These are phyloP conservation scores for Colletotrichum sp. DNA, from an alignment of 2,329 filamentous ascomycete species.

Conservation along the genomic window DNA sequence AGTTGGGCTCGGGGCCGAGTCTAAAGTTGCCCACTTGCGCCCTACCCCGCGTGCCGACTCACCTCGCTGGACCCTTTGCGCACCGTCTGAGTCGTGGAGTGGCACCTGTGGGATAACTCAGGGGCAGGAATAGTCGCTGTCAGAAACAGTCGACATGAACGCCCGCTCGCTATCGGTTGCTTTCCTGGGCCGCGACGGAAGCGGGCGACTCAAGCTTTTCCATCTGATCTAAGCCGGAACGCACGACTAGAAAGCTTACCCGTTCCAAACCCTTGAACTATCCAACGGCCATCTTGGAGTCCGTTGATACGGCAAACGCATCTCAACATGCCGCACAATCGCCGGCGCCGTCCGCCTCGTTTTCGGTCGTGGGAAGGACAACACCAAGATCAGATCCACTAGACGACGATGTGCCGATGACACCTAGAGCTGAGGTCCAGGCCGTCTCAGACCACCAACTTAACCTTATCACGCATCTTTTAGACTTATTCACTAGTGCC, in stretches of 20 bases:
- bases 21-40: neutral
- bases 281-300: neutral
- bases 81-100: neutral
- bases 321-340: neutral
- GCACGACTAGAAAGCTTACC: neutral
- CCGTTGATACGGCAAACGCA: neutral
- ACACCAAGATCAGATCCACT: neutral
- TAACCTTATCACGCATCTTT: neutral
- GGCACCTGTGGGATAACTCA: neutral
- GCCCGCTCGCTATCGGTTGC: neutral
- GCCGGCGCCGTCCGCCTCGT: neutral
- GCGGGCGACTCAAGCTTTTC: neutral
- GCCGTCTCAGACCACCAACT: neutral
- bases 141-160: neutral
- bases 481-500: neutral
- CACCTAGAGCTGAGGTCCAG: neutral
- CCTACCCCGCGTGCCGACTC: neutral
- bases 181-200: neutral
- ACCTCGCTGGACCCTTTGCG: neutral
- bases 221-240: neutral
- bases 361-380: neutral
- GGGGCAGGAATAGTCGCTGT: slow-evolving; percentile 3
- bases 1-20: neutral
- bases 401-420: neutral
- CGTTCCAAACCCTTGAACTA: neutral